Evolutionary conservation across 129 eudicot species (phyloP).

Genomic region (carrot (Daucus carota)): DH1_v3.0 NC_030386.2:37501001-37501500

Average conservation of each 20-base stretch:
- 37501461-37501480: constrained; percentile 14
- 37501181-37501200: constrained; percentile 30
- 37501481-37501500: constrained; percentile 25
- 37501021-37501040: constrained; percentile 32
- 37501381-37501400: constrained; percentile 22
- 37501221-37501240: neutral
- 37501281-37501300: neutral
- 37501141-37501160: neutral
- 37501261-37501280: constrained; percentile 14
- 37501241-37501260: constrained; percentile 12
- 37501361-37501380: neutral
- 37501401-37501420: neutral
- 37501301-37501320: neutral
- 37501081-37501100: neutral
- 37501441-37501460: constrained; percentile 1
- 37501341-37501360: too few relatives aligned
- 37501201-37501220: constrained; percentile 10
- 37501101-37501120: too few relatives aligned
- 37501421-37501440: neutral
- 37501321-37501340: neutral
- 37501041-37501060: constrained; percentile 35
- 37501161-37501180: constrained; percentile 5
- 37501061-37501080: constrained; percentile 13
- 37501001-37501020: neutral
- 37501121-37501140: neutral